phyloP scores from a whole-genome alignment of 108 stramenopile species.

The Nitzschia palea region DNA sequence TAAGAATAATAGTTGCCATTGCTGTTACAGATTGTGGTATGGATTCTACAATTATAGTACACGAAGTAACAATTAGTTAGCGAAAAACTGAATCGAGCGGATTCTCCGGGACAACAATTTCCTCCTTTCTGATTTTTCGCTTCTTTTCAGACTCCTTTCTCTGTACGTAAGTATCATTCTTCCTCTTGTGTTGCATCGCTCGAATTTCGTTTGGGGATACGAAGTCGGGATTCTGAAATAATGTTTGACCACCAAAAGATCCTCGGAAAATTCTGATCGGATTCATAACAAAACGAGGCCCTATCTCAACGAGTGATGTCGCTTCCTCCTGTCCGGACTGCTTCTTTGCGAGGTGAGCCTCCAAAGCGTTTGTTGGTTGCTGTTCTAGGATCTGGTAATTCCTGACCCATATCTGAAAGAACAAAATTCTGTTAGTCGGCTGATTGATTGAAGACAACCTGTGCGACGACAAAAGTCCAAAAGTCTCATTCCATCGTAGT shows the following conservation, averaged over 20 bases:
- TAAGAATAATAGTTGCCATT: too few relatives aligned
- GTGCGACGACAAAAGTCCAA: too few relatives aligned
- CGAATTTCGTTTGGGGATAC: slow-evolving; percentile 93
- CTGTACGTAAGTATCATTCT: slow-evolving; percentile 74
- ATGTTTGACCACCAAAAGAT: slow-evolving; percentile 96
- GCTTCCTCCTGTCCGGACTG: slow-evolving; percentile 64
- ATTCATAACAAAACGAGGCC: slow-evolving; percentile 96
- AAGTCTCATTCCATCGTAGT: slow-evolving; percentile 93
- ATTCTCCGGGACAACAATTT: slow-evolving; percentile 77
- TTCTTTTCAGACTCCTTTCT: slow-evolving; percentile 80
- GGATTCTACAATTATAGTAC: neutral
- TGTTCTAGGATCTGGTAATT: slow-evolving; percentile 98
- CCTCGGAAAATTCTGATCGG: slow-evolving; percentile 97
- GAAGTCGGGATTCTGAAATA: slow-evolving; percentile 91
- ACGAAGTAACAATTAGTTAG: slow-evolving; percentile 22
- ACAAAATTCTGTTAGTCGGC: neutral
- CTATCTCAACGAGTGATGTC: slow-evolving; percentile 97
- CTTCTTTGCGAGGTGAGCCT: slow-evolving; percentile 79
- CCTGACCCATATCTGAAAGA: slow-evolving; percentile 94
- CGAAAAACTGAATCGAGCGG: slow-evolving; percentile 82
- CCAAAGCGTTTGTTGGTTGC: slow-evolving; percentile 74
- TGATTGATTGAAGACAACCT: neutral
- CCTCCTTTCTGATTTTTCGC: slow-evolving; percentile 75
- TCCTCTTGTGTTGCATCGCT: slow-evolving; percentile 64
- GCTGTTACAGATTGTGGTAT: too few relatives aligned